These are phyloP conservation scores for Musa beccarii DNA, from an alignment of 176 grass and related monocot species.

Conservation along the genomic window DNA sequence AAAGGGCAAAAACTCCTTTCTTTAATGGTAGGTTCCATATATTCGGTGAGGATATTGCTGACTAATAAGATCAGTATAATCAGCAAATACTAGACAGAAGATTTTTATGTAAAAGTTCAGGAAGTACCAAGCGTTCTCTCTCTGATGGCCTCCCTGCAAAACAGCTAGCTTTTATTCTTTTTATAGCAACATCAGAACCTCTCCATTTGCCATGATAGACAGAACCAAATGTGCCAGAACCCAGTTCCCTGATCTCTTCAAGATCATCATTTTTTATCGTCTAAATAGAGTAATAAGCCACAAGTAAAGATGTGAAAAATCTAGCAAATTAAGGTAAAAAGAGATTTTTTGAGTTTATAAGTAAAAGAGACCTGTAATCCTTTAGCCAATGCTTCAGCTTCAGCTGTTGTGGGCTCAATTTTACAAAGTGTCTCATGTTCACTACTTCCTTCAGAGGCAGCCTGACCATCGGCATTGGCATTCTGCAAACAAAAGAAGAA, in stretches of 20 bases:
- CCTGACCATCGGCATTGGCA: neutral
- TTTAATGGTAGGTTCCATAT: neutral
- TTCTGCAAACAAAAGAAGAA: slow-evolving; percentile 29
- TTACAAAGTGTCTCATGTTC: slow-evolving; percentile 35
- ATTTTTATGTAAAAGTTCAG: neutral
- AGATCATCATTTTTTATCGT: slow-evolving; percentile 19
- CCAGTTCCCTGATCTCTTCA: slow-evolving; percentile 21
- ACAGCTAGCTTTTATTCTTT: slow-evolving; percentile 22
- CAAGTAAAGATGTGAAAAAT: neutral
- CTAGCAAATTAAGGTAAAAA: neutral
- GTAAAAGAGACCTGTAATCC: neutral
- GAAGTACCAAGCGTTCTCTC: slow-evolving; percentile 12
- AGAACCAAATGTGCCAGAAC: slow-evolving; percentile 25
- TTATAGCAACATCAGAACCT: slow-evolving; percentile 29
- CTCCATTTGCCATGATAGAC: slow-evolving; percentile 30
- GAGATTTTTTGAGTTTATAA: neutral
- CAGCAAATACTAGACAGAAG: neutral
- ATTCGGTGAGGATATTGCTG: neutral
- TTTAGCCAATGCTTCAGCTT: slow-evolving; percentile 38
- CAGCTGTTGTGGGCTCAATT: slow-evolving; percentile 79
- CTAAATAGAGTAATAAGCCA: neutral
- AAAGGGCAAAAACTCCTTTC: neutral
- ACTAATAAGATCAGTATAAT: neutral
- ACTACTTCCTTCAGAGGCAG: slow-evolving; percentile 35
- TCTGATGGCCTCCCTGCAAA: slow-evolving; percentile 13